These are phyloP conservation scores for Larix sibirica DNA, from an alignment of 83 land plant genomes.

Conservation along the genomic window DNA sequence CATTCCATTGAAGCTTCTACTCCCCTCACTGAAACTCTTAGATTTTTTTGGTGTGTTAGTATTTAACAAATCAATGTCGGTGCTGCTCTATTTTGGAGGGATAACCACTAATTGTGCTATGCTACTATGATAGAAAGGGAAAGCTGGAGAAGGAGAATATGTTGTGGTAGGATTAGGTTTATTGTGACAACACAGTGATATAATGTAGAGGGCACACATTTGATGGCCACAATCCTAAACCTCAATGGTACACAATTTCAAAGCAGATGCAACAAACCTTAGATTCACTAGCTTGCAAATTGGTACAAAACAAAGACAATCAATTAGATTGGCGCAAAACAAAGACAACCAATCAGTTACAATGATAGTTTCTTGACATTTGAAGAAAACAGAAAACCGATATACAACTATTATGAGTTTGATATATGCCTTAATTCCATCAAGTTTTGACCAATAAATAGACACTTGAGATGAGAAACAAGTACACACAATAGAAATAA, in stretches of 20 bases:
- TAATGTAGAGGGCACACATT: slow-evolving; percentile 85
- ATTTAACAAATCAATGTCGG: slow-evolving; percentile 25
- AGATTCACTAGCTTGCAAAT: slow-evolving; percentile 45
- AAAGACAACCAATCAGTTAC: too few species aligned
- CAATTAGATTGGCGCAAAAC: background rate
- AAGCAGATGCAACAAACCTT: slow-evolving; percentile 86
- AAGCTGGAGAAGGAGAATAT: slow-evolving; percentile 38
- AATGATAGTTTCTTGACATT: background rate
- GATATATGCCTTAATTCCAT: background rate
- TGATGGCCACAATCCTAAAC: slow-evolving; percentile 74
- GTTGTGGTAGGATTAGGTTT: slow-evolving; percentile 67
- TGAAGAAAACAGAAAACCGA: background rate
- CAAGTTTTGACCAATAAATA: background rate
- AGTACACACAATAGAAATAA: slow-evolving; percentile 2
- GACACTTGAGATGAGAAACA: slow-evolving; percentile 5
- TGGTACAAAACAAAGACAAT: background rate
- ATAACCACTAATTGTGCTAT: slow-evolving; percentile 57
- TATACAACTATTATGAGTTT: background rate
- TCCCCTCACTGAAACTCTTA: slow-evolving; percentile 56
- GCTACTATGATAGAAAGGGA: slow-evolving; percentile 84
- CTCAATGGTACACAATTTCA: slow-evolving; percentile 74
- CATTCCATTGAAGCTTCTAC: slow-evolving; percentile 69
- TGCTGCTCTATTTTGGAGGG: slow-evolving; percentile 32
- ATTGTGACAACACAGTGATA: slow-evolving; percentile 88
- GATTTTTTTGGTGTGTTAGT: slow-evolving; percentile 35